A percentile compares a stretch with the other conserved stretches of the same genome.
These are phyloP conservation scores for Phialophora macrospora DNA, from an alignment of 2,329 filamentous ascomycete species.

Conservation along the genomic window DNA sequence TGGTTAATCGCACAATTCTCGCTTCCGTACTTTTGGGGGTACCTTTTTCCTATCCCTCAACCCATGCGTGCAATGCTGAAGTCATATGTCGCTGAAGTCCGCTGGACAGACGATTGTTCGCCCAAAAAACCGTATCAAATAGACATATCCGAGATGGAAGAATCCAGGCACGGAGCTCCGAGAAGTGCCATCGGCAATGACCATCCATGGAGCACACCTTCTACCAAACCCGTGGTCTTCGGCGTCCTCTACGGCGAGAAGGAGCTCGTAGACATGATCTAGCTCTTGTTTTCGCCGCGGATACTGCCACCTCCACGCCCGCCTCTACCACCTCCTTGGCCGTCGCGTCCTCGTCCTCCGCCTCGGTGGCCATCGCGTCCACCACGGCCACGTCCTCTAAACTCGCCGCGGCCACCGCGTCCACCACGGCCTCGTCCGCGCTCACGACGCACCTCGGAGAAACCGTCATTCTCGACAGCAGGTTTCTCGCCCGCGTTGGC, in stretches of 20 bases:
- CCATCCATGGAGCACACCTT: background rate
- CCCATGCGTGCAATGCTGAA: slow-evolving; percentile 16
- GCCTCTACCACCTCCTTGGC: slow-evolving; percentile 25
- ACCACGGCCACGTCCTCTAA: slow-evolving; percentile 46
- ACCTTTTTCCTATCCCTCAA: slow-evolving; percentile 12
- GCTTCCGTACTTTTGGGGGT: slow-evolving; percentile 2
- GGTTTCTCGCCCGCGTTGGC: slow-evolving; percentile 42
- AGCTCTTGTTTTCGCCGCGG: slow-evolving; percentile 31
- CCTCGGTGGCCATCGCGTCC: slow-evolving; percentile 40
- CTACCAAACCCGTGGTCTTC: background rate
- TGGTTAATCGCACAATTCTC: slow-evolving; percentile 4
- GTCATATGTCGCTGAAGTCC: slow-evolving; percentile 12
- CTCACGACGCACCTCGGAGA: slow-evolving; percentile 46
- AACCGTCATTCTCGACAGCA: slow-evolving; percentile 43
- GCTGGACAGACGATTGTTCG: slow-evolving; percentile 5
- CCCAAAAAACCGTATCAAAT: background rate
- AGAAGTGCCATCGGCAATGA: slow-evolving; percentile 13
- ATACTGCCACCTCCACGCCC: slow-evolving; percentile 32
- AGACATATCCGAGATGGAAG: slow-evolving; percentile 10
- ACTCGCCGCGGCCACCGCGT: slow-evolving; percentile 41
- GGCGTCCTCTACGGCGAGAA: background rate
- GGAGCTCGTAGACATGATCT: slow-evolving; percentile 5
- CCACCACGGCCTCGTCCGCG: slow-evolving; percentile 47
- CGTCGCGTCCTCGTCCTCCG: slow-evolving; percentile 39
- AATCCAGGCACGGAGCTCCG: background rate